phyloP scores from a whole-genome alignment of 192 early-diverging fungal species.

The Pilaira anomala region DNA sequence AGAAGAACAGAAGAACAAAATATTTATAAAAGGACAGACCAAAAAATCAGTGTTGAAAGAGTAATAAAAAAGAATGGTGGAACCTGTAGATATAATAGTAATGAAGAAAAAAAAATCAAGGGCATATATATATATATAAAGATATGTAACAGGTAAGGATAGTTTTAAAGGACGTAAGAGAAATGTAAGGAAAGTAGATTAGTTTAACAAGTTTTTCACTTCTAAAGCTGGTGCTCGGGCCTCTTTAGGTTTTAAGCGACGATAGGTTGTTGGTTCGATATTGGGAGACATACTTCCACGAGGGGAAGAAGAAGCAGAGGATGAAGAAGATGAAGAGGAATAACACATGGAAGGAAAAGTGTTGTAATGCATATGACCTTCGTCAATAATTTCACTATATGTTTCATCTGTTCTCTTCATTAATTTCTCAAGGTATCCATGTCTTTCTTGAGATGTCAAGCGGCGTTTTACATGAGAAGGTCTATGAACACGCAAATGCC shows the following conservation, averaged over 20 bases:
- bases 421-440: constrained; percentile 8
- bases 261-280: background rate
- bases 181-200: too few relatives aligned
- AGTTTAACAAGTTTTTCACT: constrained; percentile 5
- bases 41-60: too few relatives aligned
- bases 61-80: background rate
- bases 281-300: constrained; percentile 3
- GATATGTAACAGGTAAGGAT: background rate
- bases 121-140: background rate
- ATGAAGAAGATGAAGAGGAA: background rate
- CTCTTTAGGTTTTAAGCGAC: background rate
- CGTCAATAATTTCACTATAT: background rate
- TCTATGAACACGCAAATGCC: constrained; percentile 51
- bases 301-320: constrained; percentile 5
- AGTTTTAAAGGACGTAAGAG: too few relatives aligned
- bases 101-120: constrained; percentile 7
- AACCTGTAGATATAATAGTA: background rate
- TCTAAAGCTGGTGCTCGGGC: background rate
- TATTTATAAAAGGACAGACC: too few relatives aligned
- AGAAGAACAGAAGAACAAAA: too few relatives aligned
- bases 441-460: constrained; percentile 7
- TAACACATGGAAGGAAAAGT: constrained; percentile 11
- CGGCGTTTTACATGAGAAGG: background rate
- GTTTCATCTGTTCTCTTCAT: constrained; percentile 6
- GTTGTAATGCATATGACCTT: constrained; percentile 1